Base-by-base conservation (phyloP, 2,329 filamentous ascomycete species). In the Sporothrix sp. region DNA sequence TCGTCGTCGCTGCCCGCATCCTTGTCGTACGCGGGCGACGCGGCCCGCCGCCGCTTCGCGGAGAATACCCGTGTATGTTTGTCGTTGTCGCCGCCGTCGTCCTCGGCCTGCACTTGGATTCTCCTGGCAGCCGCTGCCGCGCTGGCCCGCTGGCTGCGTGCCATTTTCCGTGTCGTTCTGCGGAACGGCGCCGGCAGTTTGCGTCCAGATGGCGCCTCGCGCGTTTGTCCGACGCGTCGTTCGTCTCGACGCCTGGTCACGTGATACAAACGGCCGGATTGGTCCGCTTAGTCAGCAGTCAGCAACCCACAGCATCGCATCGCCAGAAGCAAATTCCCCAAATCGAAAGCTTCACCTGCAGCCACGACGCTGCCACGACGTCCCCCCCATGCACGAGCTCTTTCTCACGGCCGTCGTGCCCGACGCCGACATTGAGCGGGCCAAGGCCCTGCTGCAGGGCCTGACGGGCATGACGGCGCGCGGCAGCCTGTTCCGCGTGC, bases 391-490 rank as follows among this genome's bases (percentile, higher is more conserved):
- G 76, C 73, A 79, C 59, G 78, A 82, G 62, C 65, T 82, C 16
- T 81, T 80, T 58, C 68, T 82, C 52, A 76, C 76, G 4, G 71
- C 75, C 9, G 61, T 72, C 40, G 69, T 83, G 48, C 66, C 68
- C 16, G 70, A 74, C 50, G 74, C 79, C 52, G 74, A 79, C 57
- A 67, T 76, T 32, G 63, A 66, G 44, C 69, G 65, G 52, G 73
- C 72, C 18, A 70, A 73, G 49, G 69, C 73, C 1, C 68, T 84
- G 9, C 64, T 84, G 7, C 70, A 75, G 52, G 79, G 79, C 16
- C 68, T 79, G 54, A 77, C 74, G 53, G 76, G 72, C 58, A 80
- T 78, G 72, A 65, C 68, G 2, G 71, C 76, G 1, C 74, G 71
- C 57, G 68, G 72, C 51, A 66, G 68, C 2, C 55, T 76, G 20